Evolutionary conservation across 106 monocot species (phyloP).

Genomic region (Allium fistulosum): DNA sequence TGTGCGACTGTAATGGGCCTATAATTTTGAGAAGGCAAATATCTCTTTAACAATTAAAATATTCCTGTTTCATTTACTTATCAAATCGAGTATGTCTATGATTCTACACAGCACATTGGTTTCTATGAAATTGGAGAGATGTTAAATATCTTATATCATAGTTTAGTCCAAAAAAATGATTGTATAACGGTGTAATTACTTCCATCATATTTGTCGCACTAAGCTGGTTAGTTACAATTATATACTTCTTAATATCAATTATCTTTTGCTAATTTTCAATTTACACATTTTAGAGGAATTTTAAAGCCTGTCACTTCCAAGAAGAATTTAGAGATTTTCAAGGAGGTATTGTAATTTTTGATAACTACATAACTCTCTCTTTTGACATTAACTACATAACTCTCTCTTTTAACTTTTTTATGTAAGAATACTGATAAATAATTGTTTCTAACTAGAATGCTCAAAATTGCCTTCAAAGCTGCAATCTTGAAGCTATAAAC

Average conservation of each 20-base stretch:
- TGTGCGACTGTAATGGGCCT: constrained; percentile 20
- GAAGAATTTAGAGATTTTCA: constrained; percentile 67
- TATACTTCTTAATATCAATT: too few relatives aligned
- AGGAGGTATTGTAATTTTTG: constrained; percentile 36
- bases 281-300: constrained; percentile 58
- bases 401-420: background rate
- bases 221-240: too few relatives aligned
- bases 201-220: too few relatives aligned
- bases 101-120: too few relatives aligned
- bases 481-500: constrained; percentile 47
- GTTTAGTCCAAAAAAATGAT: background rate
- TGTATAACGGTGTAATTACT: too few relatives aligned
- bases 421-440: too few relatives aligned
- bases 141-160: background rate
- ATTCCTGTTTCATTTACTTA: background rate
- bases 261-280: background rate
- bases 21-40: constrained; percentile 85
- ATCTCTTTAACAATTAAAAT: background rate
- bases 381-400: background rate
- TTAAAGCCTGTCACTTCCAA: constrained; percentile 62
- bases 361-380: background rate
- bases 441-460: constrained; percentile 48
- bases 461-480: constrained; percentile 43
- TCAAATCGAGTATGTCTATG: too few relatives aligned
- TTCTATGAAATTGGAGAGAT: background rate